phyloP scores from a whole-genome alignment of 2,329 filamentous ascomycete species.

The Epichloe amarillans region DNA sequence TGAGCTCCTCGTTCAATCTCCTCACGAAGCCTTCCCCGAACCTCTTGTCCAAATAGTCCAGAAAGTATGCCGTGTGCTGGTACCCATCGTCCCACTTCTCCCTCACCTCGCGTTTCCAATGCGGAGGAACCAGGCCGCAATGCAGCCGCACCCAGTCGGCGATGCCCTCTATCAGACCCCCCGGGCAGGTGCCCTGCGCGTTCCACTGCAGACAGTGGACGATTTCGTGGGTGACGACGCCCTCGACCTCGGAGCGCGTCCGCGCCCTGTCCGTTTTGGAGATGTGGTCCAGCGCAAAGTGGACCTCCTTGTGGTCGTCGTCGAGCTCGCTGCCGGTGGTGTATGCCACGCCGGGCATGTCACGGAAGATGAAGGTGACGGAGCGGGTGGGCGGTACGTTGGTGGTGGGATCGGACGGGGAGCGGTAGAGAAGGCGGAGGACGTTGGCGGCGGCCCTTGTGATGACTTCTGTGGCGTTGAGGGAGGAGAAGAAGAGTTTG shows the following conservation, averaged over 20 bases:
- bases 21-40: constrained; percentile 47
- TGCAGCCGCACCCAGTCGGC: constrained; percentile 84
- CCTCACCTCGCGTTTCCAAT: constrained; percentile 55
- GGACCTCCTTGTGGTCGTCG: constrained; percentile 81
- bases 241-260: constrained; percentile 52
- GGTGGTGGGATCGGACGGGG: constrained; percentile 26
- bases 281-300: constrained; percentile 72
- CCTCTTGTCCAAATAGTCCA: constrained; percentile 67
- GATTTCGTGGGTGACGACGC: constrained; percentile 82
- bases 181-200: constrained; percentile 48
- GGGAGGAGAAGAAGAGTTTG: constrained; percentile 50
- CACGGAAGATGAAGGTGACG: constrained; percentile 67
- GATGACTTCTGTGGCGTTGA: constrained; percentile 51
- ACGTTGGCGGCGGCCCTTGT: constrained; percentile 52
- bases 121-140: constrained; percentile 59
- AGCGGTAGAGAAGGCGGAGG: constrained; percentile 55
- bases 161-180: constrained; percentile 78
- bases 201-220: constrained; percentile 91
- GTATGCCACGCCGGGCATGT: constrained; percentile 79
- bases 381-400: constrained; percentile 57
- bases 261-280: constrained; percentile 29
- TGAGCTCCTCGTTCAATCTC: constrained; percentile 54
- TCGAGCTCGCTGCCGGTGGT: constrained; percentile 72
- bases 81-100: constrained; percentile 81
- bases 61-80: constrained; percentile 80